phyloP scores from a whole-genome alignment of 2,329 filamentous ascomycete genomes.

The Colletotrichum salicis region DNA sequence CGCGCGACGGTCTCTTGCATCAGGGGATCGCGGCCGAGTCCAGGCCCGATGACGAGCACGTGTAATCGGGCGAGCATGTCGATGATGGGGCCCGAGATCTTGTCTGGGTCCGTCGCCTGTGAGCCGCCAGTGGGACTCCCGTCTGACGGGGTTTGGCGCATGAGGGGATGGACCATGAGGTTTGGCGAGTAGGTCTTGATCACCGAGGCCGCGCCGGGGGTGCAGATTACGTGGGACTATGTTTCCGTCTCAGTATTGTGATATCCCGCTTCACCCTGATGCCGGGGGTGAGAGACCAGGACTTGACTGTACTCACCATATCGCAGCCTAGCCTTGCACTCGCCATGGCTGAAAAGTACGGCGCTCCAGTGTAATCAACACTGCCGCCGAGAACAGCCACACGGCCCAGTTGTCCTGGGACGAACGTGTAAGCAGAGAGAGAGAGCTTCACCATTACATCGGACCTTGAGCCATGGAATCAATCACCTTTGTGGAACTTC shows the following conservation, averaged over 20 bases:
- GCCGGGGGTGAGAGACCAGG: neutral
- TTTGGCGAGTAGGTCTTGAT: slow-evolving; percentile 99
- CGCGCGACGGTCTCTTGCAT: slow-evolving; percentile 88
- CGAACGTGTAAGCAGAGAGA: neutral
- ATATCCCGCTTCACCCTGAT: neutral
- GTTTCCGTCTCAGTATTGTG: neutral
- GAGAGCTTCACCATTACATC: no score
- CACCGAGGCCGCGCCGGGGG: slow-evolving; percentile 83
- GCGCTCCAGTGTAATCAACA: slow-evolving; percentile 95
- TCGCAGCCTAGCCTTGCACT: slow-evolving; percentile 90
- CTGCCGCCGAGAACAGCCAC: slow-evolving; percentile 95
- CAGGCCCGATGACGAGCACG: slow-evolving; percentile 91
- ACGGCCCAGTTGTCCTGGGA: slow-evolving; percentile 86
- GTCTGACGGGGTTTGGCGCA: slow-evolving; percentile 75
- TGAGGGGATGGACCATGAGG: slow-evolving; percentile 96
- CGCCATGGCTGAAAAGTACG: slow-evolving; percentile 98
- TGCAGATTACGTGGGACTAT: slow-evolving; percentile 94
- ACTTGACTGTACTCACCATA: slow-evolving; percentile 69
- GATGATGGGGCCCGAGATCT: slow-evolving; percentile 75
- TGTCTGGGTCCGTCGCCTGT: slow-evolving; percentile 68
- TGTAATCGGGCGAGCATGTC: slow-evolving; percentile 88
- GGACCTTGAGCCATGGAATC: slow-evolving; percentile 33
- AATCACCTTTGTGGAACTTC: slow-evolving; percentile 91
- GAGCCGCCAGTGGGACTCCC: slow-evolving; percentile 47
- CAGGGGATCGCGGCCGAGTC: slow-evolving; percentile 86